Conservation (phyloP, 2,329 filamentous ascomycete genomes). For the Paecilomyces formosus region DNA sequence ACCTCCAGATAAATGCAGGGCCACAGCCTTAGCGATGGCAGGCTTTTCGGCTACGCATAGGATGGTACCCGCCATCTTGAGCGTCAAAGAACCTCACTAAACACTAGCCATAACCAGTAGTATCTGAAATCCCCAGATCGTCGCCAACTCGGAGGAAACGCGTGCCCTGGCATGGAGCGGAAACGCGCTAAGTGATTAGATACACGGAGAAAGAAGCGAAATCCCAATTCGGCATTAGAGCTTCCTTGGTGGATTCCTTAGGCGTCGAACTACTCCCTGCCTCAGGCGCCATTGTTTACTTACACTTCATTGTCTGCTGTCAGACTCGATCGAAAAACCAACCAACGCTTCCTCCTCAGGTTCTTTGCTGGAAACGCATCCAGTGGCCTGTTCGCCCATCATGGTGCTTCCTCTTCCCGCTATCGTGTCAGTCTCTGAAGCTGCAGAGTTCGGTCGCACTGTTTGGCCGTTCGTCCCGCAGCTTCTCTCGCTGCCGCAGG, state of each 20-base stretch:
- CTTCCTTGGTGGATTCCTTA: background rate
- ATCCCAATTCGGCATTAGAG: background rate
- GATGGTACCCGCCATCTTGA: slow-evolving; percentile 34
- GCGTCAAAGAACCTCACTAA: background rate
- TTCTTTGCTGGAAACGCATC: background rate
- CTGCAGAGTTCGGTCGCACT: slow-evolving; percentile 65
- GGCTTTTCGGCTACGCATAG: slow-evolving; percentile 82
- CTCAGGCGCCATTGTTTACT: background rate
- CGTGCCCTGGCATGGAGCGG: background rate
- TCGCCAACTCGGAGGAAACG: background rate
- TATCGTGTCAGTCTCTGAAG: slow-evolving; percentile 65
- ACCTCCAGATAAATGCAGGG: slow-evolving; percentile 78
- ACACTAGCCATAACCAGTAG: background rate
- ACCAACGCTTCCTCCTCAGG: background rate
- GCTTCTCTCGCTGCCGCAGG: slow-evolving; percentile 61
- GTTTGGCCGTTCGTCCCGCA: slow-evolving; percentile 68
- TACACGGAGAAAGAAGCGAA: background rate
- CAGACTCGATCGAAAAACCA: background rate
- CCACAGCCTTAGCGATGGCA: slow-evolving; percentile 91
- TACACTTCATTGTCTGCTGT: background rate
- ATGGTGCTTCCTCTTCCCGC: slow-evolving; percentile 62
- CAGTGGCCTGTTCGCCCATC: background rate
- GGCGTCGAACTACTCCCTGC: background rate
- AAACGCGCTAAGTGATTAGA: background rate
- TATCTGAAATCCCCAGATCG: background rate